A percentile compares a stretch with the other conserved stretches of the same genome.
phyloP scores from a whole-genome alignment of 2,329 filamentous ascomycete species.

The Diaporthe vaccinii region DNA sequence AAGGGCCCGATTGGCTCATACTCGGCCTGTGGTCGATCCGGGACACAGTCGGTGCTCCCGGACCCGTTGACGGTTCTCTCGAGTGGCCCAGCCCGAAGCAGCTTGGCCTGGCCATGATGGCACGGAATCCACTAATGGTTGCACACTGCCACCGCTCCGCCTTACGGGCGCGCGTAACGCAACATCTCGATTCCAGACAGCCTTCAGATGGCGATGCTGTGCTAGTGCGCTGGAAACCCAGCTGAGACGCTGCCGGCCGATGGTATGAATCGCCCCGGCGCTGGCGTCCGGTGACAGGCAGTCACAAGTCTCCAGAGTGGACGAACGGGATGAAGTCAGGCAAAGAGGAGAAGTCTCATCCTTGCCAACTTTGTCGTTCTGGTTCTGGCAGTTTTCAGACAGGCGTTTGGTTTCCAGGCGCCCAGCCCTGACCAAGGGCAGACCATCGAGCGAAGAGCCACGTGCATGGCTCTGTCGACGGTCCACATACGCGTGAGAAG shows the following conservation, averaged over 20 bases:
- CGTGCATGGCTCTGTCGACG: slow-evolving; percentile 5
- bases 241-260: slow-evolving; percentile 15
- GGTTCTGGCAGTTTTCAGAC: background rate
- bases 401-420: background rate
- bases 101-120: background rate
- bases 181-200: background rate
- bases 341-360: background rate
- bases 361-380: background rate
- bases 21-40: slow-evolving; percentile 26
- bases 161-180: slow-evolving; percentile 4
- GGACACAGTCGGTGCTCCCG: slow-evolving; percentile 25
- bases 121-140: background rate
- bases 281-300: background rate
- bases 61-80: slow-evolving; percentile 18
- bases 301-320: slow-evolving; percentile 8
- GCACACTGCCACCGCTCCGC: slow-evolving; percentile 25
- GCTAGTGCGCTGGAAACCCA: background rate
- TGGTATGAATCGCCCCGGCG: background rate
- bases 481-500: background rate
- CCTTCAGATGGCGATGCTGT: slow-evolving; percentile 1
- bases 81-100: slow-evolving; percentile 5
- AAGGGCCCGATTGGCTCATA: slow-evolving; percentile 23
- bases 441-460: slow-evolving; percentile 1
- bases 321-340: slow-evolving; percentile 7
- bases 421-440: background rate